phyloP scores from a whole-genome alignment of 2,329 filamentous ascomycete species.

The Tolypocladium cylindrosporum region DNA sequence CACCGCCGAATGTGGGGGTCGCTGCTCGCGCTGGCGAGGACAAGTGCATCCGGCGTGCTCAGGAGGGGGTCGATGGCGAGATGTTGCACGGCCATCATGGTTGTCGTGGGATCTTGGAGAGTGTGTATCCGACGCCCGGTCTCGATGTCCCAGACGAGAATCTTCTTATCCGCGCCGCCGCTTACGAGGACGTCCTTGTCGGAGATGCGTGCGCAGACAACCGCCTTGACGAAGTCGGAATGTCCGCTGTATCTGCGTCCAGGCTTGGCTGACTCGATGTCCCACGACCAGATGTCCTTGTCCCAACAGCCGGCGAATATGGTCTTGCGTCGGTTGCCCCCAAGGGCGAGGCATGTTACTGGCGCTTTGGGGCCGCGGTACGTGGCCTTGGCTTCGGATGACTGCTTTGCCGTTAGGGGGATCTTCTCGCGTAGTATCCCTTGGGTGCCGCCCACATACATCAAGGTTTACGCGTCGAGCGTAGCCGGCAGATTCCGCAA shows the following conservation, averaged over 20 bases:
- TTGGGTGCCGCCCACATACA: slow-evolving; percentile 1
- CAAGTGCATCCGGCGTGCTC: slow-evolving; percentile 36
- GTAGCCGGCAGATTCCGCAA: slow-evolving; percentile 80
- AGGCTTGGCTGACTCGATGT: slow-evolving; percentile 44
- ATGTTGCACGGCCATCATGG: slow-evolving; percentile 70
- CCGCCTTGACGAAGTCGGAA: slow-evolving; percentile 81
- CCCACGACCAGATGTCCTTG: slow-evolving; percentile 82
- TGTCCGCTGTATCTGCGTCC: slow-evolving; percentile 64
- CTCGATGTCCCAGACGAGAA: slow-evolving; percentile 72
- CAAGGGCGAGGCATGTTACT: slow-evolving; percentile 65
- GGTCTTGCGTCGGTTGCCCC: slow-evolving; percentile 41
- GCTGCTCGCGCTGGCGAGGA: slow-evolving; percentile 71
- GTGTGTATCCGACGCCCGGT: slow-evolving; percentile 62
- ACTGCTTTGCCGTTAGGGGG: slow-evolving; percentile 10
- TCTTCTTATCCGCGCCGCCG: slow-evolving; percentile 68
- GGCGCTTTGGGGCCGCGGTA: slow-evolving; percentile 73
- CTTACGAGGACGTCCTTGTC: slow-evolving; percentile 59
- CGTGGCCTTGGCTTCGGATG: slow-evolving; percentile 21
- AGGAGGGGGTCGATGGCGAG: slow-evolving; percentile 64
- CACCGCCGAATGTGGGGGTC: slow-evolving; percentile 73
- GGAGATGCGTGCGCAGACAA: slow-evolving; percentile 52
- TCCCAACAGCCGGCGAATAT: slow-evolving; percentile 93
- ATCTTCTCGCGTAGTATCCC: no score
- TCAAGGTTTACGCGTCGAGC: slow-evolving; percentile 50
- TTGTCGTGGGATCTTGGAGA: slow-evolving; percentile 61